Evolutionary conservation across 1,284 basidiomycete species (phyloP), one percentile per base, ranked within the genome.

Genomic region (Ceratobasidium sp.): DNA sequence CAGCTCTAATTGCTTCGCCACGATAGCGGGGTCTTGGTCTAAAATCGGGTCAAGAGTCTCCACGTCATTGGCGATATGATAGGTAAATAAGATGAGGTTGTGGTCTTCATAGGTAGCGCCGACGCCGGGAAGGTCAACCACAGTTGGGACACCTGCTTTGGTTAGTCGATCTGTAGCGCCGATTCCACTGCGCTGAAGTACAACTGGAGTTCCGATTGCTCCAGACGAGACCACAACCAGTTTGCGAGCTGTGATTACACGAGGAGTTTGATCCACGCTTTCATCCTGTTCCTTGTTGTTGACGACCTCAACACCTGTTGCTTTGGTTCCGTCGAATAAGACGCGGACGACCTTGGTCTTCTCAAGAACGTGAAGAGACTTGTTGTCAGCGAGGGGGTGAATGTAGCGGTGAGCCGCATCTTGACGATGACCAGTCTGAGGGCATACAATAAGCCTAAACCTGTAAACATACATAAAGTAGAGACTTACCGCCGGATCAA

Each of bases 71-170:
- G 74, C 52, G 38, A 67, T 54, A 17, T 59, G 33, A 54, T 42
- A 76, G 48, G 74, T 50, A 26, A 28, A 50, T 40, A 76, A 23
- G 26, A 66, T 26, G 10, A 76, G 64, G 64, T 70, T 40, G 26
- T 62, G 75, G 87, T 90, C 90, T 82, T 88, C 86, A 77, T 88
- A 89, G 33, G 87, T 84, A 79, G 89, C 87, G 7, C 91, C 91
- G 0, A 92, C 90, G 3, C 90, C 90, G 5, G 88, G 87, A 5
- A 91, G 83, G 59, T 90, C 86, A 6, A 90, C 87, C n/a, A 87
- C 38, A 17, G 84, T 82, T 17, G 80, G 52, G 33, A 92, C 82
- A 1, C 85, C 86, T 57, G 85, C 81, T 67, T 85, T 84, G 54
- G 85, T 80, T 13, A 91, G 82, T 7, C 90, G 80, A 0, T 83